Conservation (phyloP, 2,329 filamentous ascomycete species). For the Plenodomus lindquistii region DNA sequence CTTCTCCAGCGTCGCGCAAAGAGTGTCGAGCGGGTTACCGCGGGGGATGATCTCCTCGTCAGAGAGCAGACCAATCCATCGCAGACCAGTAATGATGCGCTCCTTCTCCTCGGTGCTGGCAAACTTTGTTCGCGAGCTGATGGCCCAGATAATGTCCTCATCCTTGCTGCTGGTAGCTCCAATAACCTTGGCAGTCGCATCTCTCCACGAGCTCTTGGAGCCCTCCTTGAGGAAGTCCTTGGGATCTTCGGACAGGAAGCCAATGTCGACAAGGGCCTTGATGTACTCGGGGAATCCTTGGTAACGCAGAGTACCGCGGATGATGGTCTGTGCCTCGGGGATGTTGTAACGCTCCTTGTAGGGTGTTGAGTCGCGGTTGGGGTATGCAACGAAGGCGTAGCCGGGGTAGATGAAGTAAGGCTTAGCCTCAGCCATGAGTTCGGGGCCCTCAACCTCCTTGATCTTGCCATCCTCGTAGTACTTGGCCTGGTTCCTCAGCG, state of each 20-base stretch:
- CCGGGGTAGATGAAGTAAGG: constrained; percentile 90
- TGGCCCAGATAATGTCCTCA: constrained; percentile 71
- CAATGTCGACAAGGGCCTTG: constrained; percentile 83
- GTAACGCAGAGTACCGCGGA: constrained; percentile 85
- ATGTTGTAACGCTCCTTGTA: constrained; percentile 92
- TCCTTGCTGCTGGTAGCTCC: constrained; percentile 68
- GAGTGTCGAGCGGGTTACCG: constrained; percentile 84
- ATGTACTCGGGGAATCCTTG: constrained; percentile 90
- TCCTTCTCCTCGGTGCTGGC: constrained; percentile 67
- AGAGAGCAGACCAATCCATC: constrained; percentile 73
- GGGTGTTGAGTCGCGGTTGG: constrained; percentile 85
- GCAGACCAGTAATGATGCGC: constrained; percentile 70
- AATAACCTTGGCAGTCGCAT: constrained; percentile 78
- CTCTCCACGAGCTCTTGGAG: constrained; percentile 75
- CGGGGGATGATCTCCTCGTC: constrained; percentile 70
- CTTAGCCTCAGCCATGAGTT: constrained; percentile 86
- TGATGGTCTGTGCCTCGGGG: constrained; percentile 84
- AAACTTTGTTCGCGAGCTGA: constrained; percentile 77
- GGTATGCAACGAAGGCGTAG: constrained; percentile 88
- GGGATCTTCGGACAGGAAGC: constrained; percentile 77
- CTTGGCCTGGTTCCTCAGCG: constrained; percentile 81
- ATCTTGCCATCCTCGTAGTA: constrained; percentile 80
- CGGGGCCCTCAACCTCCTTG: constrained; percentile 58
- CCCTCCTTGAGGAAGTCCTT: constrained; percentile 64
- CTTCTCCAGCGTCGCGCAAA: constrained; percentile 84